These are phyloP conservation scores for Fomitopsis schrenkii DNA, from an alignment of 1,284 basidiomycete genomes.

Conservation along the genomic window DNA sequence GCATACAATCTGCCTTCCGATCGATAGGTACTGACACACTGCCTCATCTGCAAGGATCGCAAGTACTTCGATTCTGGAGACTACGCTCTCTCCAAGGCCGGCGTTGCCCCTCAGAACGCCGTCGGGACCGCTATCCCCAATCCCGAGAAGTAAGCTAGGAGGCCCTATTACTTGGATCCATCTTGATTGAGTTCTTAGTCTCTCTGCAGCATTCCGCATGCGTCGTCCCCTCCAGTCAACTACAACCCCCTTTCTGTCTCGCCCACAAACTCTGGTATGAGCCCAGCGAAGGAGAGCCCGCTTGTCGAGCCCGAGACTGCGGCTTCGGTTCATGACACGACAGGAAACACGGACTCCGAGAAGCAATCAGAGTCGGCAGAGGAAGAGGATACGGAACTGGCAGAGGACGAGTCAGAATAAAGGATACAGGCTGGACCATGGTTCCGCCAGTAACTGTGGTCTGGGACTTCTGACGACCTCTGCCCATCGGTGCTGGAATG, in stretches of 20 bases:
- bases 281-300: conserved; percentile 62
- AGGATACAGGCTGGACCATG: neutral
- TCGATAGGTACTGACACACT: neutral
- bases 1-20: conserved; percentile 14
- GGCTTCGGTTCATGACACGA: conserved; percentile 1
- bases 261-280: conserved; percentile 57
- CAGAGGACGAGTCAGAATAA: neutral
- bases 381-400: conserved; percentile 5
- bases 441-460: neutral
- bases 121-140: conserved; percentile 95
- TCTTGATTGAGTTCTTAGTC: conserved; percentile 10
- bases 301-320: conserved; percentile 32
- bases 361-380: conserved; percentile 5
- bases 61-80: conserved; percentile 99
- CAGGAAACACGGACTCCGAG: neutral
- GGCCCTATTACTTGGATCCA: conserved; percentile 1
- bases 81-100: conserved; percentile 94
- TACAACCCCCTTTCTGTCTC: conserved; percentile 62
- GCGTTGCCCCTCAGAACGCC: conserved; percentile 80
- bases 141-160: conserved; percentile 78
- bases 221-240: conserved; percentile 56
- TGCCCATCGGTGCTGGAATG: conserved; percentile 2
- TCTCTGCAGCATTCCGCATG: conserved; percentile 64
- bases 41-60: conserved; percentile 65
- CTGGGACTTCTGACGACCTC: conserved; percentile 11